Conservation (phyloP, 2,329 filamentous ascomycete genomes). For the Cercospora nicotianae region DNA sequence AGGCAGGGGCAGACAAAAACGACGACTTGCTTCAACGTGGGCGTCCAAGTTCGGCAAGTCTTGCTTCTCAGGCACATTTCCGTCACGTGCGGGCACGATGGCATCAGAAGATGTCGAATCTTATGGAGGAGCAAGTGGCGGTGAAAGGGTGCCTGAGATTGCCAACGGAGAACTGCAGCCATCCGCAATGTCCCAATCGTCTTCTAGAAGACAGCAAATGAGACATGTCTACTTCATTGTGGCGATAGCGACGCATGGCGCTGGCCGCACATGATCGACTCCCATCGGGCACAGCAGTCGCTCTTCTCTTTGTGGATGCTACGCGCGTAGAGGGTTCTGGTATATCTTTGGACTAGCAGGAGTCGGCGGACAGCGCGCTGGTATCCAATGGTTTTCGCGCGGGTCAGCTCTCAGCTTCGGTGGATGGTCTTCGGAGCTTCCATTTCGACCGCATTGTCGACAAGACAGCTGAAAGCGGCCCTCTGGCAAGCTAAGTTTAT, state of each 20-base stretch:
- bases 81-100: slow-evolving; percentile 15
- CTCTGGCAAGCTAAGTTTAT: slow-evolving; percentile 14
- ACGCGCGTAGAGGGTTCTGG: background rate
- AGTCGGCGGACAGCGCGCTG: background rate
- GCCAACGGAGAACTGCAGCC: slow-evolving; percentile 34
- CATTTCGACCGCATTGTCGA: slow-evolving; percentile 9
- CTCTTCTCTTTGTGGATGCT: slow-evolving; percentile 3
- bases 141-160: slow-evolving; percentile 32
- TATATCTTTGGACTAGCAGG: slow-evolving; percentile 2
- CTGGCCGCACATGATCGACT: slow-evolving; percentile 21
- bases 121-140: slow-evolving; percentile 32
- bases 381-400: slow-evolving; percentile 11
- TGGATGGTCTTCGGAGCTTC: slow-evolving; percentile 10
- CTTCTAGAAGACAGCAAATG: slow-evolving; percentile 35
- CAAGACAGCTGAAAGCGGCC: background rate
- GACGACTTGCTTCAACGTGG: slow-evolving; percentile 12
- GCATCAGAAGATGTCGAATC: slow-evolving; percentile 12
- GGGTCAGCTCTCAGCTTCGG: slow-evolving; percentile 7
- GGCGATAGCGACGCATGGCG: slow-evolving; percentile 24
- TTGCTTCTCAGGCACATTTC: slow-evolving; percentile 13
- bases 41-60: slow-evolving; percentile 18
- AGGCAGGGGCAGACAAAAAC: background rate
- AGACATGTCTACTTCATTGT: slow-evolving; percentile 29
- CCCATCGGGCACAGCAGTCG: slow-evolving; percentile 4
- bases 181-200: slow-evolving; percentile 29